Evolutionary conservation across 805 yeast species (phyloP), one percentile per base, ranked within the genome.

Genomic region (Isabelozyma pseudorhagii): DNA sequence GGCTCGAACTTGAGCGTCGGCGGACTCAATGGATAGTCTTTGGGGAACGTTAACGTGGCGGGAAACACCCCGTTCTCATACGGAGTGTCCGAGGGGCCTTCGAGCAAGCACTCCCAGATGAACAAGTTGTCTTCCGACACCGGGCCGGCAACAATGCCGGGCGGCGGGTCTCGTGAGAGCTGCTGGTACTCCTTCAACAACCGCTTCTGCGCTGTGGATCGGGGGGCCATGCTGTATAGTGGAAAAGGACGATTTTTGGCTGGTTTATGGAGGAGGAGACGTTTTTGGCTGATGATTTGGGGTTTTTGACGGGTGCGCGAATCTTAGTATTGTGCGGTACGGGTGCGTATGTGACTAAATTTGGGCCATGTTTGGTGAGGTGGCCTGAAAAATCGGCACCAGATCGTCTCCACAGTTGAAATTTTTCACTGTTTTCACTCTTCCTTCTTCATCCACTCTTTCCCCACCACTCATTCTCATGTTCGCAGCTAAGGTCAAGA

Each of bases 141-240:
- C 0, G 99, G 99, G 1, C 96, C 96, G 0, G 99, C 99, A 5
- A 91, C 82, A 36, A 93, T 89, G 1, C 99, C 99, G 29, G 96
- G 97, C 0, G 97, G 97, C 0, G 96, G 86, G 54, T 92, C 96
- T 55, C 80, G 81, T 14, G 85, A 73, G 25, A 94, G 80, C 67
- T 90, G 97, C 64, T 89, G 93, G 64, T 87, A 86, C 66, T 94
- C 99, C 56, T 90, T 90, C 61, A 91, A 77, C 29, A 94, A 80
- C 52, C 99, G 74, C 57, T 87, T 84, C 54, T 89, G 96, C 3
- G 99, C 98, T 8, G 96, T 89, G 25, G 67, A 58, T 42, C 36
- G 36, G 2, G 36, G 36, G n/a, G 36, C 5, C 36, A 31, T 31
- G 36, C n/a, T 13, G 10, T 31, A 8, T 8, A 17, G 14, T 8